Evolutionary conservation across 2,329 filamentous ascomycete genomes (phyloP), one percentile per base, ranked within the genome.

Genomic region (Raffaelea arxii): DNA sequence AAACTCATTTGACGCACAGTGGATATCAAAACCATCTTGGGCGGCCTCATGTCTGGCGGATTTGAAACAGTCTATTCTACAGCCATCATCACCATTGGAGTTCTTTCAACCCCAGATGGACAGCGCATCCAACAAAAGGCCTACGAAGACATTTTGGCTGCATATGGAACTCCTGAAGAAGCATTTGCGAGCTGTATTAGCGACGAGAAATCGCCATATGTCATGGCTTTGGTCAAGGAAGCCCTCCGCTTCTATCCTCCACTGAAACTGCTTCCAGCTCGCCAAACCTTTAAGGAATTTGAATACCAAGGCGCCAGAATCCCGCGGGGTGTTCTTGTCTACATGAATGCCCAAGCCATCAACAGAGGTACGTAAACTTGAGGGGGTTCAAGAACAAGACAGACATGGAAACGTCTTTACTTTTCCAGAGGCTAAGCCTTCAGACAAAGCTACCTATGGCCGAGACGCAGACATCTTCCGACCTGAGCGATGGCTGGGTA

Each of bases 401-500:
- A 23, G 14, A 23, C 24, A 10, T 22, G 37, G 11, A 4, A 21
- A 18, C 27, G n/a, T 35, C 25, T 24, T 9, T 25, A 11, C 9
- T 25, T 25, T 9, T 14, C 21, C 6, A 10, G 14, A 24, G 9
- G 11, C 9, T 2, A 22, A 16, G 2, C 14, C 18, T 4, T 6
- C 41, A 46, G 45, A 75, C 54, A 57, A 57, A 37, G 19, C 30
- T 16, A 53, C 69, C 3, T 77, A 69, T 52, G 73, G 71, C 0
- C 53, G 59, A 0, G 68, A 76, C 46, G 63, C 66, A 0, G 62
- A 72, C 21, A 47, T 52, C 0, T 77, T 69, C 51, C 58, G 60
- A 2, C 71, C 72, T 0, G 71, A 72, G 43, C 59, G 73, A 4
- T 77, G 72, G 71, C 55, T 76, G 5, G 57, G 16, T 3, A 7